phyloP scores from a whole-genome alignment of 768 basidiomycete genomes.

The Phallus indusiatus region DNA sequence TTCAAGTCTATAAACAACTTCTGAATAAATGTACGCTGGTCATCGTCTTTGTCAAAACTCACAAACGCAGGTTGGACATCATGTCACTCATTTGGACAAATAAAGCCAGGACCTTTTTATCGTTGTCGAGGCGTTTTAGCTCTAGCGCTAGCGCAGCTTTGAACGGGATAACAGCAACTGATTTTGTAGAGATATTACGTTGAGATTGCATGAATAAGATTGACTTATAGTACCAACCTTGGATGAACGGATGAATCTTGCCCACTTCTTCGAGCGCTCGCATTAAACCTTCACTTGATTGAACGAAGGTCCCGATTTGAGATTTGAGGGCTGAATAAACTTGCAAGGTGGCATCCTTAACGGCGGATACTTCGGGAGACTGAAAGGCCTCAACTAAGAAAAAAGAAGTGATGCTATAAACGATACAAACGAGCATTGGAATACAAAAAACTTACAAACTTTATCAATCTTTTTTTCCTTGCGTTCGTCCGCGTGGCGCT shows the following conservation, averaged over 20 bases:
- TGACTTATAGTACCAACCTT: slow-evolving; percentile 12
- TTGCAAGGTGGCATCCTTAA: no score
- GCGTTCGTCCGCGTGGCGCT: no score
- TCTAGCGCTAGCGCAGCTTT: not conserved
- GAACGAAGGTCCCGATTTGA: slow-evolving; percentile 15
- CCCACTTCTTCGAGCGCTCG: slow-evolving; percentile 20
- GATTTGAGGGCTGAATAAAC: slow-evolving; percentile 12
- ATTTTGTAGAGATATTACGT: not conserved
- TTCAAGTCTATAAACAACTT: not conserved
- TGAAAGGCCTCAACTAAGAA: no score
- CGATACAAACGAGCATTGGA: no score
- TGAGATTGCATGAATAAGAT: not conserved
- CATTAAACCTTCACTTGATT: slow-evolving; percentile 18
- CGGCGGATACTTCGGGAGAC: no score
- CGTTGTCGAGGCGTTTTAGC: not conserved
- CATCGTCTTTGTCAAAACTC: not conserved
- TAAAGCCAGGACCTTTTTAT: not conserved
- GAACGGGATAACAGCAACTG: slow-evolving; percentile 1
- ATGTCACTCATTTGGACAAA: slow-evolving; percentile 2
- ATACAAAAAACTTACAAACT: no score
- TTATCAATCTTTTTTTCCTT: no score
- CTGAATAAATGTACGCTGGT: not conserved
- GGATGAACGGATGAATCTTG: slow-evolving; percentile 21
- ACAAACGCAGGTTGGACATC: not conserved
- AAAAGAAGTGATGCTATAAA: no score